Base-by-base conservation (phyloP, 805 yeast species). In the Myxozyma monticola region DNA sequence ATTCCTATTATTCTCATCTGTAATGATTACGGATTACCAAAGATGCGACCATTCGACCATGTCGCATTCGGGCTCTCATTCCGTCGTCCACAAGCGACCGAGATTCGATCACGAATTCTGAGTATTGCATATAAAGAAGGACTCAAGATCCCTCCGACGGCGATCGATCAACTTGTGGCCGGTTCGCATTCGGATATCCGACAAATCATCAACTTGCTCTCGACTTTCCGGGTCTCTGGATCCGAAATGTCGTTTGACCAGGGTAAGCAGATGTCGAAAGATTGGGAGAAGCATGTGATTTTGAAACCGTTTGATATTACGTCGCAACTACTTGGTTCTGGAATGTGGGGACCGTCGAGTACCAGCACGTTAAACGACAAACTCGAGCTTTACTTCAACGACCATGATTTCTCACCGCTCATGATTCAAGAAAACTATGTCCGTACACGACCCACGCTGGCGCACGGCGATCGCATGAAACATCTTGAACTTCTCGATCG, bases 391-490 rank as follows among this genome's bases (percentile, higher is more conserved):
- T 93, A 89, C 65, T 93, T 93, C 73, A 89, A 88, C 68, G 99
- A 93, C 68, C 86, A 88, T 69, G 96, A 89, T 64, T 85, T 93
- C 65, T 83, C 95, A 1, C 98, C 99, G 4, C 74, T 91, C 54
- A 91, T 93, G 98, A 79, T 93, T 45, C 97, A 91, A 65, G 99
- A 93, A 66, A 93, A 93, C 69, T 93, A 93, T 65, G 68, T 88
- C 42, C 70, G 70, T 30, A 83, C 95, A 0, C 71, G 71, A 35
- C 96, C 95, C 1, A 34, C 41, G 25, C 71, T 17, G 37, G 62
- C 45, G 18, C 55, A 41, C 35, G 31, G 18, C 29, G 56, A 57
- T 48, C 45, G 33, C 18, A 39, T 51, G 21, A 72, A 76, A 9
- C 87, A 82, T 57, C 68, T 91, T 51, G 74, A 77, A 56, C 71